A percentile compares a stretch with the other conserved stretches of the same genome.
Conservation (phyloP, 352 stramenopile genomes). For the Pythium coloratum region DNA sequence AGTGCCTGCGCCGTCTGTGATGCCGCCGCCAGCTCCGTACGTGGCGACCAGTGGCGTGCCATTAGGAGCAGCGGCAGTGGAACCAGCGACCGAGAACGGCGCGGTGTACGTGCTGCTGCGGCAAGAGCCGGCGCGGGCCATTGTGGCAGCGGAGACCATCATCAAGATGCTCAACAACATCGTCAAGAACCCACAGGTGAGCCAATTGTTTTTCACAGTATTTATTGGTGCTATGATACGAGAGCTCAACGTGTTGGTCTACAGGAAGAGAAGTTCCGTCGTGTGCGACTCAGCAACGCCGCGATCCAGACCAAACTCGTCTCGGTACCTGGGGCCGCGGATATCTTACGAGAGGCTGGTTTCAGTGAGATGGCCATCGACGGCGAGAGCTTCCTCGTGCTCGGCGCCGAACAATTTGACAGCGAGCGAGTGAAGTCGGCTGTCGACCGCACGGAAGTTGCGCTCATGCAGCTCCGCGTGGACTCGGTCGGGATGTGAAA, state of each 20-base stretch:
- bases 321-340: conserved; percentile 47
- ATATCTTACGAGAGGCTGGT: conserved; percentile 59
- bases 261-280: conserved; percentile 70
- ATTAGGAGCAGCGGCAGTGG: not conserved
- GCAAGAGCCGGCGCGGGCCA: conserved; percentile 48
- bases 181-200: conserved; percentile 56
- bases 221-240: no score
- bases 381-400: conserved; percentile 58
- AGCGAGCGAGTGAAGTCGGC: conserved; percentile 50
- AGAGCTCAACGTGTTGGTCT: no score
- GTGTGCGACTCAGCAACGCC: conserved; percentile 58
- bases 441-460: conserved; percentile 63
- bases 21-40: conserved; percentile 25
- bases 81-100: conserved; percentile 22
- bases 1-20: conserved; percentile 2
- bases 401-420: conserved; percentile 38
- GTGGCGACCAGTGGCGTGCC: not conserved
- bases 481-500: conserved; percentile 30
- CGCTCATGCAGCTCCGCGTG: conserved; percentile 63
- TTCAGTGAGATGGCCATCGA: conserved; percentile 46
- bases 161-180: conserved; percentile 76
- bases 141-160: conserved; percentile 59
- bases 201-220: conserved; percentile 14
- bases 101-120: conserved; percentile 67
- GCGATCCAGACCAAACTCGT: conserved; percentile 69